These are phyloP conservation scores for Tuber indicum DNA, from an alignment of 495 filamentous ascomycete genomes.

Conservation along the genomic window DNA sequence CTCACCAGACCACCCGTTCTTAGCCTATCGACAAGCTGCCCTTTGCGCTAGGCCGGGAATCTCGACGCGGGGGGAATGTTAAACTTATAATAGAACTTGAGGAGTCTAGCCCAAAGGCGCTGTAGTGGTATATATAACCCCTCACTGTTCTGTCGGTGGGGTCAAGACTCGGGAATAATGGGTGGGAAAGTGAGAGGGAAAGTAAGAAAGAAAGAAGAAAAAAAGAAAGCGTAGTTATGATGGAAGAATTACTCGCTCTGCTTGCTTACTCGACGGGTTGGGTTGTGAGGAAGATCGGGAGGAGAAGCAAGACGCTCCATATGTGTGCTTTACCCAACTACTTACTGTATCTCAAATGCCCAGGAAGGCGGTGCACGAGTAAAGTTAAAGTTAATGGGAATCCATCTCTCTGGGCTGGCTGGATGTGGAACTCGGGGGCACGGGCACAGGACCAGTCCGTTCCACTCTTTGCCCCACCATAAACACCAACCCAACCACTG, in stretches of 20 bases:
- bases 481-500: slow-evolving; percentile 1
- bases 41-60: neutral
- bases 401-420: neutral
- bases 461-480: neutral
- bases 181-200: neutral
- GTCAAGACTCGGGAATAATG: neutral
- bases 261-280: neutral
- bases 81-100: neutral
- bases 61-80: neutral
- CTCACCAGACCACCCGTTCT: neutral
- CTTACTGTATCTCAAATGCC: neutral
- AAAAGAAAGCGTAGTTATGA: neutral
- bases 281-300: neutral
- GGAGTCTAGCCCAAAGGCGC: neutral
- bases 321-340: neutral
- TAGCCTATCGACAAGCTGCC: neutral
- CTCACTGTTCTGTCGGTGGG: neutral
- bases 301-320: neutral
- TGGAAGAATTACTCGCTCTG: neutral
- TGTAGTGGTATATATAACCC: neutral
- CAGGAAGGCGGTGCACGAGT: neutral
- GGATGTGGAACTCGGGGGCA: neutral
- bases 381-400: no score
- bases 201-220: neutral
- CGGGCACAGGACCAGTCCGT: slow-evolving; percentile 1